These are phyloP conservation scores for Hevea brasiliensis DNA, from an alignment of 345 rosid species.

Conservation along the genomic window DNA sequence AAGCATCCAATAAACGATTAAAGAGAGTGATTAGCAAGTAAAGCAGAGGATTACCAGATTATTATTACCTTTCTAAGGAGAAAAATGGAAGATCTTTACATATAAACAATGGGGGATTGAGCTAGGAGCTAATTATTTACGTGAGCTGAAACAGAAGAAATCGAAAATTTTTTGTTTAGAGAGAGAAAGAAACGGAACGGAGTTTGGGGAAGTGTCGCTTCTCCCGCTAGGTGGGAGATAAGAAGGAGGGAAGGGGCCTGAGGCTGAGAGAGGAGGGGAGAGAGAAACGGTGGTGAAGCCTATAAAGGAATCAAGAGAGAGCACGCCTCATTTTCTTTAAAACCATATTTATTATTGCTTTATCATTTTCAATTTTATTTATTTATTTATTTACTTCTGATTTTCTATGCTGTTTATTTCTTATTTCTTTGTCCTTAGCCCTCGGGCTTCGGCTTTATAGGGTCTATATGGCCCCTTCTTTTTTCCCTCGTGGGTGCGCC, in stretches of 20 bases:
- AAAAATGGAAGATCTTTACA: neutral
- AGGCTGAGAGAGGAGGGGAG: neutral
- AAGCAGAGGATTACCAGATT: neutral
- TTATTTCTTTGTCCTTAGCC: neutral
- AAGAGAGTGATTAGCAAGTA: neutral
- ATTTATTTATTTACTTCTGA: neutral
- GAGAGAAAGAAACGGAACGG: slow-evolving; percentile 36
- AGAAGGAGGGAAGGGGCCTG: neutral
- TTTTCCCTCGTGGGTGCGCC: neutral
- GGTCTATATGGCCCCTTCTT: neutral
- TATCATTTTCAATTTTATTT: too few relatives aligned
- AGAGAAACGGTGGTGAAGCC: slow-evolving; percentile 11
- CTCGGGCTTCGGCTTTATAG: slow-evolving; percentile 14
- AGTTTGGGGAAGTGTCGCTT: slow-evolving; percentile 33
- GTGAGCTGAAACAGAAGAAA: neutral
- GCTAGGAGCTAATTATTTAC: neutral
- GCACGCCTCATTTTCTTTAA: slow-evolving; percentile 32
- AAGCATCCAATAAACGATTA: neutral
- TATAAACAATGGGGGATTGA: neutral
- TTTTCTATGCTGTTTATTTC: neutral
- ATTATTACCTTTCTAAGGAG: slow-evolving; percentile 11
- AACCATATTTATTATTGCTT: slow-evolving; percentile 17
- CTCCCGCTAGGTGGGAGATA: neutral
- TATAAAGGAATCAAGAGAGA: slow-evolving; percentile 34
- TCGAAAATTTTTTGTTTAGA: neutral